Evolutionary conservation across 2,329 filamentous ascomycete genomes (phyloP), one percentile per base, ranked within the genome.

Genomic region (Trichoderma sp.): DNA sequence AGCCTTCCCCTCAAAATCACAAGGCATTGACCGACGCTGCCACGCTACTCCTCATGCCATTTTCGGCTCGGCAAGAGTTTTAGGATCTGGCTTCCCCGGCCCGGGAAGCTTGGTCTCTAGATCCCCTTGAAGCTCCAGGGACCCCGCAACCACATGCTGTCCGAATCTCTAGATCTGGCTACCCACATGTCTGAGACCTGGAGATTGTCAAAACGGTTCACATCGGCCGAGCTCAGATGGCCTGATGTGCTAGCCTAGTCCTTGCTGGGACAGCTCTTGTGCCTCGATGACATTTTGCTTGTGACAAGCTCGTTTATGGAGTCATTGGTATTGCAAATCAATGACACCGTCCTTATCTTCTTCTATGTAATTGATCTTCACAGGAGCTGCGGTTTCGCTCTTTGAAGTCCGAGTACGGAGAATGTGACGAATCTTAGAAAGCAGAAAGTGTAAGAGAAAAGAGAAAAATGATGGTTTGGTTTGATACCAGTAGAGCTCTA

Each of bases 101-200:
- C 60, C 60, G 71, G 33, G 29, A 21, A 64, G 41, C 60, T 64
- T 53, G 12, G 11, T 56, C 21, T 29, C 18, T 14, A 33, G 38
- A 27, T 31, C 41, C 41, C 38, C 27, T 21, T 72, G 35, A 16
- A 29, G 60, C 41, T 56, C 16, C 5, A 21, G 6, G 41, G 16
- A 50, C 71, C 60, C 71, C 71, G 60, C 71, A 73, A 65, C 29
- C 60, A 53, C 69, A 64, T 56, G 29, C 71, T 45, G 29, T 35
- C 18, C 11, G 21, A 18, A 53, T 73, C 71, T 65, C 33, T 12
- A 65, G 71, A 65, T 65, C 60, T 73, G 21, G 21, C 16, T 63
- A 62, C n/a, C 68, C 71, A 64, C 59, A 50, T 64, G 60, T 50
- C 21, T n/a, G 27, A 53, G 41, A 21, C 27, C 29, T 12, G 31